Base-by-base conservation (phyloP, 129 eudicot genomes). In the Cynara cardunculus region DNA sequence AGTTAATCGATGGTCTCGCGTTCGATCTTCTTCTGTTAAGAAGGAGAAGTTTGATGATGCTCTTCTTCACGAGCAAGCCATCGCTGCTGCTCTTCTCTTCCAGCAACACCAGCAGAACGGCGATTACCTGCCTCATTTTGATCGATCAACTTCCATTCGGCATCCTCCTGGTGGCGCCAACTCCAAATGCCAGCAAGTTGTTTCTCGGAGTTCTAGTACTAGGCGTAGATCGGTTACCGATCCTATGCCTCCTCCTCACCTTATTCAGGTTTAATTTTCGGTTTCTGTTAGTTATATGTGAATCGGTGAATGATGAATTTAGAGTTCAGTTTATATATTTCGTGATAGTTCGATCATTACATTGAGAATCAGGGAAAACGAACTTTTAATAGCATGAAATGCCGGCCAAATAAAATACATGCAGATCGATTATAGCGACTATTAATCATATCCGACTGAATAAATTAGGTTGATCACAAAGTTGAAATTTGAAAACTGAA, bases 31-130 rank as follows among this genome's bases (percentile, higher is more conserved):
- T 27, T 84, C 90, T 1, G 79, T 18, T 71, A 78, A 85, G 56
- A 87, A 62, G 78, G 91, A 90, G 2, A 82, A 81, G 18, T 53
- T 76, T 8, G 91, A 90, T 7, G 91, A 90, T 62, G 74, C 79
- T 25, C 71, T 67, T 24, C 79, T 91, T 75, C 91, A 85, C 13
- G 91, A 91, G 62, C 96, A 83, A 30, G 94, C 96, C 25, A 71
- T 91, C 18, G 94, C 98, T n/a, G 97, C 97, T 10, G 98, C 98
- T 70, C 82, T 93, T 18, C 82, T 90, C 2, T 83, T 87, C 26
- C 96, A 93, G 82, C 93, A 91, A 80, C 92, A 84, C 75, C 84
- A 87, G 77, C 92, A 84, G 72, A 87, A 88, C 74, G 89, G 85
- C 71, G 88, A 37, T 7, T 61, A 73, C 3, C 27, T 75, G 34